These are phyloP conservation scores for Rutstroemia sp. DNA, from an alignment of 2,329 filamentous ascomycete genomes.

Conservation along the genomic window DNA sequence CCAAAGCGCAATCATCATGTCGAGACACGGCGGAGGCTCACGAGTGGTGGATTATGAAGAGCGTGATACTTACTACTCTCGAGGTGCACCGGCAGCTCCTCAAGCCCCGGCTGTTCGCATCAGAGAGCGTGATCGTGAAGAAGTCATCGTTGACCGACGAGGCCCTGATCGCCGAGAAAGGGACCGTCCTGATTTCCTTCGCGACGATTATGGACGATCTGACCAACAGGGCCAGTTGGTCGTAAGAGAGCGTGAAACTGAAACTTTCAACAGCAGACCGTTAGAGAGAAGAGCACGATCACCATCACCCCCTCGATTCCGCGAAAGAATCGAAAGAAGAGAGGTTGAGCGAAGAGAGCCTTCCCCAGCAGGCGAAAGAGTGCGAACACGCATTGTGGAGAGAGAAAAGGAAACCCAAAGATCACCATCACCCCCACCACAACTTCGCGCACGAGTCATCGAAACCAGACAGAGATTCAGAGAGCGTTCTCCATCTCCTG, in stretches of 20 bases:
- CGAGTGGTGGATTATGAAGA: conserved; percentile 20
- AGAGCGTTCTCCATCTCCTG: conserved; percentile 24
- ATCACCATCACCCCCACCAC: conserved; percentile 22
- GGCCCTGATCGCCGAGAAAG: conserved; percentile 16
- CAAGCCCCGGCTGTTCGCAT: conserved; percentile 18
- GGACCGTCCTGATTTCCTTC: conserved; percentile 24
- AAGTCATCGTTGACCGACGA: conserved; percentile 20
- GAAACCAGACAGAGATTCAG: conserved; percentile 26
- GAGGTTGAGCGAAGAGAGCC: conserved; percentile 18
- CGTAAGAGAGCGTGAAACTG: conserved; percentile 25
- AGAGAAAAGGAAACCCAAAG: conserved; percentile 23
- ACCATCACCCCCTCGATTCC: conserved; percentile 22
- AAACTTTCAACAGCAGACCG: conserved; percentile 19
- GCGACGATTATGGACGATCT: conserved; percentile 23
- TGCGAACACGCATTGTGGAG: conserved; percentile 19
- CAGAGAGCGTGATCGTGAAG: conserved; percentile 25
- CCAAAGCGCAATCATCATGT: conserved; percentile 12
- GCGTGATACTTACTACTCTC: conserved; percentile 21
- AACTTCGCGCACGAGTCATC: conserved; percentile 25
- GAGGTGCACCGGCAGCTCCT: conserved; percentile 17
- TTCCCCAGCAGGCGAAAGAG: conserved; percentile 11
- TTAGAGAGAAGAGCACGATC: conserved; percentile 25
- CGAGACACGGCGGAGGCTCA: conserved; percentile 15
- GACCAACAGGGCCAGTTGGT: conserved; percentile 23
- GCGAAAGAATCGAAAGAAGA: conserved; percentile 21